Conservation (phyloP, 768 basidiomycete species). For the Mycena rosella region DNA sequence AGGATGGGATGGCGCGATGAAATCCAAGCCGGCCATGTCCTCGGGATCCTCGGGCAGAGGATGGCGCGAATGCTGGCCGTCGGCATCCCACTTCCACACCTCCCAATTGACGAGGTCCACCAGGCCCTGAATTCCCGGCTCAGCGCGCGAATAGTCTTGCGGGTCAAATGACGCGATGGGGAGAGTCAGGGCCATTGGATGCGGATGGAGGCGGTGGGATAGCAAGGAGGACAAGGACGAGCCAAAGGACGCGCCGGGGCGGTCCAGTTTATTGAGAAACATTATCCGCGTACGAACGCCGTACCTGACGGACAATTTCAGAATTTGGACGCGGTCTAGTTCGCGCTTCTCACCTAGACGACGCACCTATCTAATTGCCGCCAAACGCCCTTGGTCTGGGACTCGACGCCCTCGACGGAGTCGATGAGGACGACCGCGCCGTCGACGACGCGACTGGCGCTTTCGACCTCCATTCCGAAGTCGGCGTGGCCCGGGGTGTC, state of each 20-base stretch:
- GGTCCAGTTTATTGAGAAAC: slow-evolving; percentile 91
- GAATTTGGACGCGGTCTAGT: slow-evolving; percentile 17
- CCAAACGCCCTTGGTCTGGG: slow-evolving; percentile 93
- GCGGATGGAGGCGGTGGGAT: slow-evolving; percentile 79
- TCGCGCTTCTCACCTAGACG: slow-evolving; percentile 46
- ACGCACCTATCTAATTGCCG: slow-evolving; percentile 83
- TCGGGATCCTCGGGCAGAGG: slow-evolving; percentile 66
- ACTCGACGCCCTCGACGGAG: slow-evolving; percentile 92
- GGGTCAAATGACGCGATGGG: slow-evolving; percentile 85
- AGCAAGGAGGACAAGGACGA: slow-evolving; percentile 80
- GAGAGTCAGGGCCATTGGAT: slow-evolving; percentile 76
- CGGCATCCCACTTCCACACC: slow-evolving; percentile 78
- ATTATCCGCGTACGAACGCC: slow-evolving; percentile 82
- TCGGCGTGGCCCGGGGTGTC: slow-evolving; percentile 95
- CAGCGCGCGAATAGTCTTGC: slow-evolving; percentile 73
- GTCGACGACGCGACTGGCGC: slow-evolving; percentile 90
- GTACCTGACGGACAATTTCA: slow-evolving; percentile 63
- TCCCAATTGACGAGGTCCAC: slow-evolving; percentile 90
- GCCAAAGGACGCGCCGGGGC: slow-evolving; percentile 85
- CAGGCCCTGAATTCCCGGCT: slow-evolving; percentile 87
- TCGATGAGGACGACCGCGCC: slow-evolving; percentile 91
- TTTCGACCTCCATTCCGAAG: slow-evolving; percentile 98
- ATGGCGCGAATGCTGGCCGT: slow-evolving; percentile 57
- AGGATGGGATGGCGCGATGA: slow-evolving; percentile 74
- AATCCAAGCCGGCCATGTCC: slow-evolving; percentile 52